Evolutionary conservation across 805 yeast species (phyloP), one percentile per base, ranked within the genome.

Genomic region (Barnettozyma sucrosica): DNA sequence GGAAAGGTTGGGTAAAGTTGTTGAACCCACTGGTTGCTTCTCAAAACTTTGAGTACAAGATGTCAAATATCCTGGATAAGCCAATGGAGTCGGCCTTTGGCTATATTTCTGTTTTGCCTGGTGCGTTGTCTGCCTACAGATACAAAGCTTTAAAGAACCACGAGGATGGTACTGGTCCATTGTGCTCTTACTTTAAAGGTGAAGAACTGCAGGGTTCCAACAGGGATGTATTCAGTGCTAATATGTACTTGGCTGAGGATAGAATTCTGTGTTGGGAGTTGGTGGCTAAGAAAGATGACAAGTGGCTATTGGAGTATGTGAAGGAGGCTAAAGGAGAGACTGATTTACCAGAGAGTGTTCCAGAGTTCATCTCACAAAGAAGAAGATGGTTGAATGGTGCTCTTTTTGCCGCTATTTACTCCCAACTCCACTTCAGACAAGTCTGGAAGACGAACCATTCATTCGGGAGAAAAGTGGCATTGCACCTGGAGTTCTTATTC

Each of bases 341-440:
- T 2, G 98, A 92, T 77, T 96, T 89, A 44, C 98, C 98, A 7
- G 97, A 90, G 61, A 73, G 76, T n/a, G 75, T 90, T 39, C 85
- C 96, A n/a, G 98, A 93, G 62, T 89, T 93, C 61, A 87, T 92
- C 45, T 79, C 93, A 47, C 99, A 92, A 70, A 83, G 99, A 71
- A 84, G 99, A 71, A 82, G 99, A 73, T 92, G 99, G 99, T 76
- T 92, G 51, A 92, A 92, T 66, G 99, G 99, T 64, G 95, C 99
- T 2, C 78, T 93, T 62, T 93, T 93, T 70, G 98, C 99, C 1
- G 98, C 98, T 4, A 72, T 90, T 46, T 93, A 85, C 64, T 82
- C 97, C 2, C 87, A 87, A 54, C 61, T 86, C 47, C 95, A 90
- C 63, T 88, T 90, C 76, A 75, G 80, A 47, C 85, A 86, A 57